Percentiles rank a stretch among this genome's conserved stretches.
Evolutionary conservation across 495 filamentous ascomycete genomes (phyloP).

Genomic region (Tuber aestivum): DNA sequence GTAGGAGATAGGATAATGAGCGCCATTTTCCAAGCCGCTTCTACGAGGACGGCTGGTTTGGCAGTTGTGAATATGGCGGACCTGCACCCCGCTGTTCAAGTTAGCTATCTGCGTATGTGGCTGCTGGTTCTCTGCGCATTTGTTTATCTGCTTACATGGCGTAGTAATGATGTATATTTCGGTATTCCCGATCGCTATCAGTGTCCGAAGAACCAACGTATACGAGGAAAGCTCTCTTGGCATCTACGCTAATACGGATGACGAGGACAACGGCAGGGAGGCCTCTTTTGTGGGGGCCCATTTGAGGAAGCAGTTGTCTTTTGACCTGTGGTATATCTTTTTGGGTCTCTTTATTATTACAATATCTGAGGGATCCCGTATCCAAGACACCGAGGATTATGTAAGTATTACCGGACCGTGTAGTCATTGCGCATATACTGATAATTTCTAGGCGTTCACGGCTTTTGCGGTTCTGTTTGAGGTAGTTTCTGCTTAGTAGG

Average conservation of each 20-base stretch:
- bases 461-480: slow-evolving; percentile 51
- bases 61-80: slow-evolving; percentile 53
- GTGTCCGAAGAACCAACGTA: slow-evolving; percentile 61
- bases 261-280: slow-evolving; percentile 41
- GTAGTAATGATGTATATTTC: slow-evolving; percentile 67
- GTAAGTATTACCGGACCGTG: slow-evolving; percentile 29
- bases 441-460: slow-evolving; percentile 44
- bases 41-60: slow-evolving; percentile 57
- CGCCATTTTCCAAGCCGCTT: slow-evolving; percentile 57
- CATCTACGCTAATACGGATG: slow-evolving; percentile 52
- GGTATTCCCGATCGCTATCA: slow-evolving; percentile 59
- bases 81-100: slow-evolving; percentile 57
- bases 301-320: slow-evolving; percentile 56
- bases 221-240: slow-evolving; percentile 71
- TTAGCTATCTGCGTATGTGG: slow-evolving; percentile 49
- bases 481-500: slow-evolving; percentile 49
- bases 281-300: slow-evolving; percentile 52
- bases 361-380: slow-evolving; percentile 50
- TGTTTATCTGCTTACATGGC: slow-evolving; percentile 26
- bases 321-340: slow-evolving; percentile 63
- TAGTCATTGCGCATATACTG: slow-evolving; percentile 7
- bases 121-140: slow-evolving; percentile 22
- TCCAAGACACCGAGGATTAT: slow-evolving; percentile 49
- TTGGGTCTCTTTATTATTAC: slow-evolving; percentile 58
- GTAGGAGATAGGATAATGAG: slow-evolving; percentile 50